Base-by-base conservation (phyloP, 2,329 filamentous ascomycete genomes). In the Metarhizium album region DNA sequence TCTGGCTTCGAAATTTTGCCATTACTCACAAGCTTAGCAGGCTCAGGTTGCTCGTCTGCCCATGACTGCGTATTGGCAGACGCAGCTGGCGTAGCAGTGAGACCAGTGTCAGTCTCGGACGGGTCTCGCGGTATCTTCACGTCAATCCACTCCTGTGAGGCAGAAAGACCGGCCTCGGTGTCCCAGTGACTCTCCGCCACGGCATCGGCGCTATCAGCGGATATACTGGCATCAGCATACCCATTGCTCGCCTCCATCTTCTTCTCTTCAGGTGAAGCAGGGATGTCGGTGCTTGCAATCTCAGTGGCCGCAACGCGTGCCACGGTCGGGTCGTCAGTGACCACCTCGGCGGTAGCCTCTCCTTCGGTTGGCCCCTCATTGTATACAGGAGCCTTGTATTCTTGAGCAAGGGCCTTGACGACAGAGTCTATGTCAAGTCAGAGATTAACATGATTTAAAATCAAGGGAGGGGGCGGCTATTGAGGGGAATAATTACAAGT, bases 31-130 rank as follows among this genome's bases (percentile, higher is more conserved):
- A 73, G 70, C 29, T 66, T 57, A 37, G 65, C 65, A 50, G 65
- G 67, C 53, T 82, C 79, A 18, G 84, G 80, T 59, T 86, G 79
- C 54, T 93, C 87, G 60, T 95, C 89, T 24, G 87, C 87, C 87
- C 87, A 94, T 60, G 83, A 89, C 62, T 85, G 82, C 29, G 74
- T 74, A 60, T 76, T 75, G 11, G 70, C 63, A 38, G 71, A 67
- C 8, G 72, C 70, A 6, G 79, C 81, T 45, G 82, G 78, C n/a
- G 79, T 81, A 24, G 80, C 79, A 45, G 75, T 70, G 42, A 80
- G 64, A 37, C 80, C 81, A 37, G 76, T 80, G 54, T 93, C 87
- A 4, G 85, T 84, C 73, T 94, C 89, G 48, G 80, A 71, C 45
- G 83, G 78, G 61, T 90, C 80, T 51, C 84, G 81, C 48, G 87